Evolutionary conservation across 192 early-diverging fungal genomes (phyloP).

Genomic region (Coemansia sp.): DNA sequence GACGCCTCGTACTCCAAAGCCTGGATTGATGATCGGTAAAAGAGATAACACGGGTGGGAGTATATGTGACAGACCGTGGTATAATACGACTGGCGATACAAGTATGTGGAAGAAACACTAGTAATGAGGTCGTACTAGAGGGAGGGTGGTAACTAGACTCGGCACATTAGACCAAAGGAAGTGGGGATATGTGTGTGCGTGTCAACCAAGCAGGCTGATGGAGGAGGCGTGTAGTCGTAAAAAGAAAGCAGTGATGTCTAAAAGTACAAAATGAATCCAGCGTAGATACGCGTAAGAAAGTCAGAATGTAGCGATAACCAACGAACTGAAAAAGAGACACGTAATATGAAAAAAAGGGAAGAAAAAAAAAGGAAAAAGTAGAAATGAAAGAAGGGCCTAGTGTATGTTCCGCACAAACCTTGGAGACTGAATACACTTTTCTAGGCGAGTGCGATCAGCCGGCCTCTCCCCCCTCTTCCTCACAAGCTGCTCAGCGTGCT

Average conservation of each 20-base stretch:
- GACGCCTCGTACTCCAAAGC: background rate
- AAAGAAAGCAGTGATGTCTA: conserved; percentile 2
- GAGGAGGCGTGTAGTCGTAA: conserved; percentile 2
- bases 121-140: background rate
- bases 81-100: background rate
- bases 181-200: background rate
- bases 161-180: conserved; percentile 2
- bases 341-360: conserved; percentile 9
- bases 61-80: background rate
- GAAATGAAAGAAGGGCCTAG: background rate
- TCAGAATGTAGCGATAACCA: background rate
- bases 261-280: conserved; percentile 6
- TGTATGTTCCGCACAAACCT: background rate
- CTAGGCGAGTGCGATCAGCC: conserved; percentile 7
- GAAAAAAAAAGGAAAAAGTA: background rate
- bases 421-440: background rate
- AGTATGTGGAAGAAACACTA: background rate
- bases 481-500: conserved; percentile 4
- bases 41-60: conserved; percentile 1
- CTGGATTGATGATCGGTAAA: conserved; percentile 6
- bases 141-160: background rate
- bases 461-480: background rate
- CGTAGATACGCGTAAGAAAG: background rate
- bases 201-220: background rate
- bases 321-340: background rate